A percentile compares a stretch with the other conserved stretches of the same genome.
Conservation (phyloP, 2,329 filamentous ascomycete genomes). For the Fusarium sp. region DNA sequence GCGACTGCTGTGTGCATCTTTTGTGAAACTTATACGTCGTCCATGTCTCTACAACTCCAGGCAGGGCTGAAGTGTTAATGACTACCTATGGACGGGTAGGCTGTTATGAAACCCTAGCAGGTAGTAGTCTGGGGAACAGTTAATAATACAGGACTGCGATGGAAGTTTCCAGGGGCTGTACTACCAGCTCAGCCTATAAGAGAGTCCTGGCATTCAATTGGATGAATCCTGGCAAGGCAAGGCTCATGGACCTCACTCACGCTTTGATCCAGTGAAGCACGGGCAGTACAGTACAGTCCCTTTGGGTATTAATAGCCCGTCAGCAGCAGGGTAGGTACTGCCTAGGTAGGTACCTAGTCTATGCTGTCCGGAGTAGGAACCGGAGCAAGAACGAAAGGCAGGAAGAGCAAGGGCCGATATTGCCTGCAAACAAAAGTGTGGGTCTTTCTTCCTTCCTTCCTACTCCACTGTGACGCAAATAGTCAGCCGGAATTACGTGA, state of each 20-base stretch:
- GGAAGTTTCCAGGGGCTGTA: neutral
- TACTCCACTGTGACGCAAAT: slow-evolving; percentile 38
- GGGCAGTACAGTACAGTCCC: neutral
- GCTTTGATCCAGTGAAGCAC: neutral
- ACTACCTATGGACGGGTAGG: neutral
- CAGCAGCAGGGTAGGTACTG: neutral
- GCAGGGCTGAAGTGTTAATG: neutral
- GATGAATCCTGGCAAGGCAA: neutral
- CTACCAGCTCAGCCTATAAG: neutral
- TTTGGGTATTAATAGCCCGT: neutral
- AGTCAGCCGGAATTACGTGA: slow-evolving; percentile 34
- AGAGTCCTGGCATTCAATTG: neutral
- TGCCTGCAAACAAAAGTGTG: slow-evolving; percentile 21
- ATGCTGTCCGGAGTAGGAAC: neutral
- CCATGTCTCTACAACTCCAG: neutral
- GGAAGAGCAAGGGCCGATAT: neutral
- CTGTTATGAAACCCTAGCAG: neutral
- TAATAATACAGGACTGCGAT: neutral
- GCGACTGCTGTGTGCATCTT: too few species aligned
- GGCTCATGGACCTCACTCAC: neutral
- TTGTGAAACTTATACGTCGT: neutral
- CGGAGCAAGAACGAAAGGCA: neutral
- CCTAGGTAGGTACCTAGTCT: neutral
- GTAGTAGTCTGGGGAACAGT: neutral
- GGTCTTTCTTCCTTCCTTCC: neutral